phyloP scores from a whole-genome alignment of 106 monocot species.

The Narthecium ossifragum region DNA sequence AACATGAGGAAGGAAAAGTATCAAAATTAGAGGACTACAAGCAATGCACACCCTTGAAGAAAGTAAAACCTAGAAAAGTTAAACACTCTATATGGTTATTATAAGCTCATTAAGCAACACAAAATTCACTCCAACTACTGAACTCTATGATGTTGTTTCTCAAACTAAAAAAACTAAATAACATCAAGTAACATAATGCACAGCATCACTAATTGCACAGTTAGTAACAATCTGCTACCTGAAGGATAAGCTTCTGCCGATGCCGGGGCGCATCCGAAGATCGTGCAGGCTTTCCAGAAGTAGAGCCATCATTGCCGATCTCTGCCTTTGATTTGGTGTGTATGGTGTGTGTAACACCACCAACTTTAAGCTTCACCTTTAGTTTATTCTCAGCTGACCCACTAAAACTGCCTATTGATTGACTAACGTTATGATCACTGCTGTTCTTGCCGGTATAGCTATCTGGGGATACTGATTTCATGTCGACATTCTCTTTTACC shows the following conservation, averaged over 20 bases:
- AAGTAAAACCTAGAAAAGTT: no score
- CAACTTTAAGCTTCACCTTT: slow-evolving; percentile 72
- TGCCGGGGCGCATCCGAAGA: slow-evolving; percentile 36
- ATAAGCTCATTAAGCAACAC: no score
- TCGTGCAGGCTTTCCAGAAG: slow-evolving; percentile 18
- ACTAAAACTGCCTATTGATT: slow-evolving; percentile 7
- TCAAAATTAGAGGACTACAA: no score
- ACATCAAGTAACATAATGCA: no score
- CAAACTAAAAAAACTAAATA: no score
- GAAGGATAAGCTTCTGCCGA: slow-evolving; percentile 25
- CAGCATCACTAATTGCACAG: no score
- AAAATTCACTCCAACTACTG: no score
- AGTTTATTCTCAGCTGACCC: slow-evolving; percentile 34
- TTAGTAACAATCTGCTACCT: slow-evolving; percentile 21
- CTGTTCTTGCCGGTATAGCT: slow-evolving; percentile 2
- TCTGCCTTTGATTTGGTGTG: slow-evolving; percentile 51
- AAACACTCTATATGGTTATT: no score
- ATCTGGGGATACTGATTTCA: slow-evolving; percentile 15
- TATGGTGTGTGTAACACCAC: slow-evolving; percentile 60
- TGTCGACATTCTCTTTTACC: slow-evolving; percentile 22
- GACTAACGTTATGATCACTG: slow-evolving; percentile 3
- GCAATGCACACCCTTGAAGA: no score
- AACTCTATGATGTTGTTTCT: no score
- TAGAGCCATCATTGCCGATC: slow-evolving; percentile 8
- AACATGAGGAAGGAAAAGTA: background rate